These are phyloP conservation scores for Clohesyomyces aquaticus DNA, from an alignment of 495 filamentous ascomycete genomes.

Conservation along the genomic window DNA sequence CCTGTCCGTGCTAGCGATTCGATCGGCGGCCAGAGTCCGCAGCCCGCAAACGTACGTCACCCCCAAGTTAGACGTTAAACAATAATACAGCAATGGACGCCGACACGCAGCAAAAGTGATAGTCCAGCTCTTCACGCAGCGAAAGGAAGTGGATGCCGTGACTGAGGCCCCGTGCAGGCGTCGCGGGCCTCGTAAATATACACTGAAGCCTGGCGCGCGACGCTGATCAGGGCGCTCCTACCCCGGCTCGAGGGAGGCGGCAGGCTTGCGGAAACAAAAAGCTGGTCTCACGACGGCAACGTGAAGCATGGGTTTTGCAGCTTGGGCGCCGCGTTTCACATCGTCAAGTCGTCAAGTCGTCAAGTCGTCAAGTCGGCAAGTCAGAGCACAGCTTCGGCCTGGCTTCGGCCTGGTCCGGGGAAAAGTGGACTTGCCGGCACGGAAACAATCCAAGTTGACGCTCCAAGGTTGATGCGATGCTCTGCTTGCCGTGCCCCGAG, in stretches of 20 bases:
- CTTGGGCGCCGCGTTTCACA: slow-evolving; percentile 24
- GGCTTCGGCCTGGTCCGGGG: neutral
- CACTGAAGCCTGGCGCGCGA: neutral
- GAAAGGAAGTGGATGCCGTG: neutral
- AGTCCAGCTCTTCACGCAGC: neutral
- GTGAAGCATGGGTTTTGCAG: slow-evolving; percentile 28
- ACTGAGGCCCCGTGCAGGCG: slow-evolving; percentile 32
- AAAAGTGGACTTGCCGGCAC: neutral
- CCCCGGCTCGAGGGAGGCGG: neutral
- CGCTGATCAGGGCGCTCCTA: neutral
- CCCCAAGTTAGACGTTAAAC: neutral
- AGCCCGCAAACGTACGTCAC: slow-evolving; percentile 14
- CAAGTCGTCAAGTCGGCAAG: too few species aligned
- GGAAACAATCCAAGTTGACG: too few species aligned
- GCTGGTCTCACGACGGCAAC: slow-evolving; percentile 16
- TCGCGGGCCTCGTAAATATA: slow-evolving; percentile 13
- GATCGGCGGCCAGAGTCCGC: slow-evolving; percentile 5
- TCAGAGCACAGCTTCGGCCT: too few species aligned
- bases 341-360: slow-evolving; percentile 14
- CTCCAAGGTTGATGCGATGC: too few species aligned
- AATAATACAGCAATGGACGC: neutral
- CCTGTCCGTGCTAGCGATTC: slow-evolving; percentile 8
- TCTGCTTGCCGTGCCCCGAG: too few species aligned
- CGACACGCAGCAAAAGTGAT: neutral
- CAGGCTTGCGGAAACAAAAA: slow-evolving; percentile 16